Evolutionary conservation across 768 basidiomycete genomes (phyloP).

Genomic region (Tricholomella constricta): DNA sequence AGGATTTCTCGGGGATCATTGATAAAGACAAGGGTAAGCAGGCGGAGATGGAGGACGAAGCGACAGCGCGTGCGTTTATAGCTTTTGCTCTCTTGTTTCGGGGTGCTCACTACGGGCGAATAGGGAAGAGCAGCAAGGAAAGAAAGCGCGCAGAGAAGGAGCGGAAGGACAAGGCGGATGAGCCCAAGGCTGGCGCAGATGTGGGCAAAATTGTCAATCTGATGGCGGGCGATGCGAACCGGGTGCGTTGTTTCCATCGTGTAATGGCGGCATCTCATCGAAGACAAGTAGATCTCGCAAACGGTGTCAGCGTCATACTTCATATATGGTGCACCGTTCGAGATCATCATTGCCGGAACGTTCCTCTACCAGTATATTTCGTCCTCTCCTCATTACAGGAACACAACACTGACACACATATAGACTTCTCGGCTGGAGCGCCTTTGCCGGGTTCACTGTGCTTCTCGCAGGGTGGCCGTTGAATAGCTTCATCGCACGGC

Average conservation of each 20-base stretch:
- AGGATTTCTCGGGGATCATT: conserved; percentile 80
- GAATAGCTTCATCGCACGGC: conserved; percentile 64
- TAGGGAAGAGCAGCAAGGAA: conserved; percentile 7
- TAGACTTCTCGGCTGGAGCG: conserved; percentile 66
- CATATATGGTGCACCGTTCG: conserved; percentile 76
- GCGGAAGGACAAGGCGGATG: conserved; percentile 42
- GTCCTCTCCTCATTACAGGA: background rate
- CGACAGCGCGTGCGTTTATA: conserved; percentile 13
- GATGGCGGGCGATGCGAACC: conserved; percentile 80
- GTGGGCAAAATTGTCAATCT: conserved; percentile 89
- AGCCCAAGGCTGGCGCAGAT: conserved; percentile 78
- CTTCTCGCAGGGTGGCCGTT: conserved; percentile 69
- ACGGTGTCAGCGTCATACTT: conserved; percentile 60
- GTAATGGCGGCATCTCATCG: background rate
- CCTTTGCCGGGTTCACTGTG: conserved; percentile 77
- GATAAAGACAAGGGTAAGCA: conserved; percentile 41
- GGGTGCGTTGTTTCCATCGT: conserved; percentile 30
- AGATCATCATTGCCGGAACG: conserved; percentile 67
- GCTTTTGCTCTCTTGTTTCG: background rate
- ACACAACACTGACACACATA: background rate
- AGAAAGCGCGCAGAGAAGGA: conserved; percentile 41
- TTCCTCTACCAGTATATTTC: conserved; percentile 75
- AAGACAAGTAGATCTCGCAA: conserved; percentile 42
- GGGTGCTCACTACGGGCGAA: background rate
- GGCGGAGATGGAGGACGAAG: conserved; percentile 45